Conservation (phyloP, 108 stramenopile genomes). For the Nitzschia sp. region DNA sequence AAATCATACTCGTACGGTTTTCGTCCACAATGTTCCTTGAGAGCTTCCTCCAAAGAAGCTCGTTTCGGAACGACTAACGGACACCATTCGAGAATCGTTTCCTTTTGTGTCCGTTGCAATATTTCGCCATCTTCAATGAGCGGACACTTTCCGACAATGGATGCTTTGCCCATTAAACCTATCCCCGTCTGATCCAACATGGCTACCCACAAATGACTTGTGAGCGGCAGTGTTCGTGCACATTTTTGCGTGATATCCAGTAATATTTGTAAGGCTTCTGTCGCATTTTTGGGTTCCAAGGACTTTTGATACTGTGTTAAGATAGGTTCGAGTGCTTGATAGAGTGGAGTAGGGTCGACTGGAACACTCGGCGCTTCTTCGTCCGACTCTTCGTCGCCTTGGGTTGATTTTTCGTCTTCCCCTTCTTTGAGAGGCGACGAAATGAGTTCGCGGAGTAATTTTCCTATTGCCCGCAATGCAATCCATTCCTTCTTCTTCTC, state of each 20-base stretch:
- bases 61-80: conserved; percentile 12
- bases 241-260: conserved; percentile 15
- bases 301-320: conserved; percentile 10
- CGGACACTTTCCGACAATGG: conserved; percentile 17
- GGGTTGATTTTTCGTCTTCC: not conserved
- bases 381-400: conserved; percentile 9
- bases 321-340: conserved; percentile 8
- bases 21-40: conserved; percentile 2
- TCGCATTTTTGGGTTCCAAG: conserved; percentile 21
- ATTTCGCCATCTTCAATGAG: conserved; percentile 17
- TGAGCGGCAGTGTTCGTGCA: conserved; percentile 16
- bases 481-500: conserved; percentile 15
- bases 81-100: conserved; percentile 28
- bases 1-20: conserved; percentile 34
- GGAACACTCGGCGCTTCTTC: conserved; percentile 12
- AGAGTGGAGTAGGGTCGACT: conserved; percentile 18
- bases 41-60: conserved; percentile 9
- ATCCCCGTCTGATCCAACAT: conserved; percentile 23
- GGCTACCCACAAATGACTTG: conserved; percentile 18
- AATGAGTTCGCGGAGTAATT: conserved; percentile 16
- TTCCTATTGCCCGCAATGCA: conserved; percentile 17
- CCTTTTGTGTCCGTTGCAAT: conserved; percentile 23
- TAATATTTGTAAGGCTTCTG: conserved; percentile 23
- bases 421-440: not conserved
- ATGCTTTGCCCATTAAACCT: conserved; percentile 20